Evolutionary conservation across 2,329 filamentous ascomycete species (phyloP).

Genomic region (Penicillium fuscoglaucum): DNA sequence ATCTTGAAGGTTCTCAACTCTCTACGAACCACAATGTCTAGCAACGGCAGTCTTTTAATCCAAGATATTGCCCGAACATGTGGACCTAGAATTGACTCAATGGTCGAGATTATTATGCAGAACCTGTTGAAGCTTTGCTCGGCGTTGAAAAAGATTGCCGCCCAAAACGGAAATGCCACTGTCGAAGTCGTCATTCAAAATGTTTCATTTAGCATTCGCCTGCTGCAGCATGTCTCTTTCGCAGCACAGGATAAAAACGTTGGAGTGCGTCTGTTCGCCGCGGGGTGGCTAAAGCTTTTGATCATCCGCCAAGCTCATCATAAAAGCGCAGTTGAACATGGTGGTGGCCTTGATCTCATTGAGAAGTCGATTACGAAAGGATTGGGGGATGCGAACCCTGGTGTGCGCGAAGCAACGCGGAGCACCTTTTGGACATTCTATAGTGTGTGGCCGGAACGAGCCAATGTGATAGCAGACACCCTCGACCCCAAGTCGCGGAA

Average conservation of each 20-base stretch:
- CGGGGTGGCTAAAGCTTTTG: constrained; percentile 81
- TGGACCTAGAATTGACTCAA: constrained; percentile 76
- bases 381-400: constrained; percentile 83
- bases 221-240: constrained; percentile 80
- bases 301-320: constrained; percentile 73
- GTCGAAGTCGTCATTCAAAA: constrained; percentile 79
- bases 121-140: constrained; percentile 85
- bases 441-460: constrained; percentile 72
- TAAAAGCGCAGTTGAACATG: constrained; percentile 80
- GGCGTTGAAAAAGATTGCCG: constrained; percentile 88
- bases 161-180: constrained; percentile 76
- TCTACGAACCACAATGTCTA: constrained; percentile 83
- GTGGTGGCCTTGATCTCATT: constrained; percentile 76
- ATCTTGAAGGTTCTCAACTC: constrained; percentile 84
- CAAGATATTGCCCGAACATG: constrained; percentile 79
- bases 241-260: constrained; percentile 93
- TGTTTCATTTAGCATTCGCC: constrained; percentile 73
- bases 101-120: constrained; percentile 88
- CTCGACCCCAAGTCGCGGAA: constrained; percentile 78
- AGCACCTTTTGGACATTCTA: constrained; percentile 84
- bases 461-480: constrained; percentile 73
- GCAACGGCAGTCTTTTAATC: constrained; percentile 78
- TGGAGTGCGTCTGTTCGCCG: constrained; percentile 74
- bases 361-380: constrained; percentile 90
- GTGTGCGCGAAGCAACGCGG: constrained; percentile 82